Conservation (phyloP, 1,284 basidiomycete species). For the Ceratobasidium sp. region DNA sequence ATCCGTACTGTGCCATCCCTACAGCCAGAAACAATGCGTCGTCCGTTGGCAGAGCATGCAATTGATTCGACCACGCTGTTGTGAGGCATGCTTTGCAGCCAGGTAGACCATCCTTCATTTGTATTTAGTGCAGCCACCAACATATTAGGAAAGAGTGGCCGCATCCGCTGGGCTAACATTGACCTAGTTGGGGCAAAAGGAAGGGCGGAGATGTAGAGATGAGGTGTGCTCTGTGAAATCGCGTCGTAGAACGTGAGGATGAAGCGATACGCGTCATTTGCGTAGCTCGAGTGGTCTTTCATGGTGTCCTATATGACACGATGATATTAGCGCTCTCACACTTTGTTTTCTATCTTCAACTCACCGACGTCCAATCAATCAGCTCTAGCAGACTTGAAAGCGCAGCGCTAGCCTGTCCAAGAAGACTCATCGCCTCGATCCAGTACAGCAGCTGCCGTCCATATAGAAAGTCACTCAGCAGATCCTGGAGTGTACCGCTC, state of each 20-base stretch:
- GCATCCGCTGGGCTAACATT: background rate
- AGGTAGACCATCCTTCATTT: background rate
- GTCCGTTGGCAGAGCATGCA: background rate
- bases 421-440: constrained; percentile 38
- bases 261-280: constrained; percentile 23
- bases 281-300: background rate
- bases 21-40: constrained; percentile 7
- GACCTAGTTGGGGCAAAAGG: constrained; percentile 15
- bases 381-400: background rate
- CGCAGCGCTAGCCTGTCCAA: constrained; percentile 2
- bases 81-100: background rate
- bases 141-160: background rate
- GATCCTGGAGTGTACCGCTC: background rate
- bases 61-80: constrained; percentile 30
- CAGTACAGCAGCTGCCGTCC: constrained; percentile 19
- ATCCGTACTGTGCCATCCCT: constrained; percentile 4
- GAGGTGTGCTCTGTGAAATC: constrained; percentile 28
- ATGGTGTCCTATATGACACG: background rate
- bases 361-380: background rate
- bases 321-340: too few species aligned
- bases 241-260: constrained; percentile 14
- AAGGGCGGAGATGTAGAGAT: constrained; percentile 41
- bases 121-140: background rate
- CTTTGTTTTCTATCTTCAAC: background rate
- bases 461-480: background rate